phyloP scores from a whole-genome alignment of 768 basidiomycete genomes.

The Boletellus sp. region DNA sequence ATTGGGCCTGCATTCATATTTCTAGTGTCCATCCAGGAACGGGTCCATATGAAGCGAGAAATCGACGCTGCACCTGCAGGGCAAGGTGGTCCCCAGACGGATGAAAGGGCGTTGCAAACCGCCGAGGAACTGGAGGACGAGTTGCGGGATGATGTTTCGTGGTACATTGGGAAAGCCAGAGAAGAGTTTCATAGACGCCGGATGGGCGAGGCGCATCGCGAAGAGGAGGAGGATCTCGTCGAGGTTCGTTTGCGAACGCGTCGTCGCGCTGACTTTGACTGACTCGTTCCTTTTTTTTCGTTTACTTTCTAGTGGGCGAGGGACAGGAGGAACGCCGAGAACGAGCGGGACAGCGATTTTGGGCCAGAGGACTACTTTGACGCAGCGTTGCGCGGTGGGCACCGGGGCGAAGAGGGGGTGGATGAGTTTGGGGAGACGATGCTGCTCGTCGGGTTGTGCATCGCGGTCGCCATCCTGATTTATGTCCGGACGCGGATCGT shows the following conservation, averaged over 20 bases:
- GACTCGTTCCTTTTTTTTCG: slow-evolving; percentile 6
- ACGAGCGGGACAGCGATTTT: slow-evolving; percentile 69
- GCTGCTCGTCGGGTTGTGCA: slow-evolving; percentile 68
- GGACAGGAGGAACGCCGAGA: slow-evolving; percentile 66
- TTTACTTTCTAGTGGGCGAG: slow-evolving; percentile 62
- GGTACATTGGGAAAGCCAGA: slow-evolving; percentile 81
- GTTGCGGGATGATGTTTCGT: slow-evolving; percentile 53
- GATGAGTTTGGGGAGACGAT: slow-evolving; percentile 81
- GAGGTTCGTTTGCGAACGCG: slow-evolving; percentile 44
- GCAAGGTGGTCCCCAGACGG: slow-evolving; percentile 1
- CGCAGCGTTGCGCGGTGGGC: slow-evolving; percentile 53
- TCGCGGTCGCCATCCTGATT: slow-evolving; percentile 68
- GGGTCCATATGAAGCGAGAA: slow-evolving; percentile 18
- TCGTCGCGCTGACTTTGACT: background rate
- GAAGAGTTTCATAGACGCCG: slow-evolving; percentile 69
- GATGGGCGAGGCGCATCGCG: slow-evolving; percentile 37
- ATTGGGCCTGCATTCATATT: background rate
- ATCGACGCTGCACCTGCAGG: slow-evolving; percentile 19
- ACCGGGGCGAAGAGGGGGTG: slow-evolving; percentile 57
- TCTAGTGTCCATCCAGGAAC: slow-evolving; percentile 25
- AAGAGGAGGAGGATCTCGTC: slow-evolving; percentile 69
- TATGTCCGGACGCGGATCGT: slow-evolving; percentile 79
- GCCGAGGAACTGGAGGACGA: slow-evolving; percentile 29
- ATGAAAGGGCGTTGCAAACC: slow-evolving; percentile 6
- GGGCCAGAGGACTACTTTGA: slow-evolving; percentile 85